Evolutionary conservation across 495 filamentous ascomycete genomes (phyloP).

Genomic region (Podospora didyma): DNA sequence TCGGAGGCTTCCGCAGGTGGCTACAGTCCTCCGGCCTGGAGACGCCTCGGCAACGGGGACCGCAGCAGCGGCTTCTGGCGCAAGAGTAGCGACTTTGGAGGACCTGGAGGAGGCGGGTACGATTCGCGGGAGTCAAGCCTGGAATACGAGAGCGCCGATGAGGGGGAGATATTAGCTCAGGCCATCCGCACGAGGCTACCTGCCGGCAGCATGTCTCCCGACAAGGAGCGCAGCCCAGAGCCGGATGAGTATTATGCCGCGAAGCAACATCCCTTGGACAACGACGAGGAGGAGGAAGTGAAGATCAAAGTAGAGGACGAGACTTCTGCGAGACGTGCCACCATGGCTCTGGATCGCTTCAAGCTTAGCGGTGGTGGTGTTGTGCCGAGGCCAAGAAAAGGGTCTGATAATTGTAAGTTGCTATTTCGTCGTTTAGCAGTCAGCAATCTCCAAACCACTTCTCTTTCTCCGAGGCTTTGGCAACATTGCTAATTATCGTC

Average conservation of each 20-base stretch:
- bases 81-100: slow-evolving; percentile 29
- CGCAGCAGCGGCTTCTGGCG: slow-evolving; percentile 55
- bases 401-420: slow-evolving; percentile 36
- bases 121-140: slow-evolving; percentile 24
- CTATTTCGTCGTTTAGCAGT: not conserved
- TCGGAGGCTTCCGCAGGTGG: slow-evolving; percentile 43
- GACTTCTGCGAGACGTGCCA: not conserved
- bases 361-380: not conserved
- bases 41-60: slow-evolving; percentile 48
- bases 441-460: too few species aligned
- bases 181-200: slow-evolving; percentile 50
- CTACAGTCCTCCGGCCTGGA: slow-evolving; percentile 55
- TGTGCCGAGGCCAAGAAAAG: slow-evolving; percentile 7
- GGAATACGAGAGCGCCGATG: slow-evolving; percentile 32
- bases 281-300: slow-evolving; percentile 14
- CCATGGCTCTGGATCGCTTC: not conserved
- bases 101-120: not conserved
- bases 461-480: too few species aligned
- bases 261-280: slow-evolving; percentile 8
- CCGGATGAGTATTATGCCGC: slow-evolving; percentile 30
- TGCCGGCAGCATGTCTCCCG: slow-evolving; percentile 46
- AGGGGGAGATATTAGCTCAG: slow-evolving; percentile 41
- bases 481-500: not conserved
- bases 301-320: slow-evolving; percentile 31
- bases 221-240: slow-evolving; percentile 46